Conservation (phyloP, 1,139 yeast species). For the Pichia sp. region DNA sequence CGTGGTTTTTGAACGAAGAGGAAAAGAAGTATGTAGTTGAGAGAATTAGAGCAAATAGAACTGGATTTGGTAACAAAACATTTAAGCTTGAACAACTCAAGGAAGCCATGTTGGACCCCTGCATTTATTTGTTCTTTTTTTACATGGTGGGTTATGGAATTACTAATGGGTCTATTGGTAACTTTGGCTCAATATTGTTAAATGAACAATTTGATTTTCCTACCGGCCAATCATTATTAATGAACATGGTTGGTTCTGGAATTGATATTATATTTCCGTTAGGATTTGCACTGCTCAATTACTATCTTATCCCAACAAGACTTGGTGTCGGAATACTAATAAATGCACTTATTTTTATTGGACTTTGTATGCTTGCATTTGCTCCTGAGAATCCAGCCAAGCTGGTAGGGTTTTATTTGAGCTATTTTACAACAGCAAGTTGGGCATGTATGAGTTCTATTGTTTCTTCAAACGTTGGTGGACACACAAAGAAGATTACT, state of each 20-base stretch:
- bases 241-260: conserved; percentile 37
- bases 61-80: conserved; percentile 42
- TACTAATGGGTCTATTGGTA: conserved; percentile 39
- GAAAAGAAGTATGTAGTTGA: conserved; percentile 37
- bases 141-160: conserved; percentile 33
- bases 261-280: conserved; percentile 34
- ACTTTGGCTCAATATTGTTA: conserved; percentile 30
- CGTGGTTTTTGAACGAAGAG: conserved; percentile 38
- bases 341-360: conserved; percentile 41
- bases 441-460: conserved; percentile 42
- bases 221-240: conserved; percentile 29
- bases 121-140: conserved; percentile 37
- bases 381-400: conserved; percentile 34
- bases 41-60: conserved; percentile 36
- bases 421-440: conserved; percentile 39
- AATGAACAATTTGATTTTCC: conserved; percentile 22
- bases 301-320: background rate
- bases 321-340: conserved; percentile 19
- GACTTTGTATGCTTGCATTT: conserved; percentile 48
- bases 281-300: conserved; percentile 7
- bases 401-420: conserved; percentile 44
- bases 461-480: conserved; percentile 57
- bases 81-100: conserved; percentile 40
- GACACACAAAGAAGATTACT: conserved; percentile 40
- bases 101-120: conserved; percentile 41